A percentile compares a stretch with the other conserved stretches of the same genome.
Evolutionary conservation across 2,329 filamentous ascomycete species (phyloP).

Genomic region (Chrysosphaeria jannelii): DNA sequence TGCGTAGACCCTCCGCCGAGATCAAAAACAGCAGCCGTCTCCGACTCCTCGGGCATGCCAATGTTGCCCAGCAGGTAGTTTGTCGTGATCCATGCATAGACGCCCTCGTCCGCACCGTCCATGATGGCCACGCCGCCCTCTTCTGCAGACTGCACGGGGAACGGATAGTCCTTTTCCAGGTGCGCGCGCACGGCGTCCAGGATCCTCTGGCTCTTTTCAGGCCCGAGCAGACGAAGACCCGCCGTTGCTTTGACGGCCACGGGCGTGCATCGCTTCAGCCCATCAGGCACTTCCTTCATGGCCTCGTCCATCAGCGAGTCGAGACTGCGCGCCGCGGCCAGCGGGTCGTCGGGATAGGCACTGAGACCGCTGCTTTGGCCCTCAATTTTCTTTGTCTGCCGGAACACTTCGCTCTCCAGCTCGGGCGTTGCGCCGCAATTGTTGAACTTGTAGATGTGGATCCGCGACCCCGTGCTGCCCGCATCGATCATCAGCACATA

Average conservation of each 20-base stretch:
- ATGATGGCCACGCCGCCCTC: slow-evolving; percentile 83
- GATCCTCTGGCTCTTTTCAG: slow-evolving; percentile 55
- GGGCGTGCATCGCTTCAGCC: slow-evolving; percentile 72
- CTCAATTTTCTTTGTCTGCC: slow-evolving; percentile 67
- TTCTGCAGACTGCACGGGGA: slow-evolving; percentile 67
- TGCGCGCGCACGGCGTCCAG: slow-evolving; percentile 57
- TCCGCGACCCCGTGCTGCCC: slow-evolving; percentile 86
- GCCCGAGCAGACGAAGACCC: slow-evolving; percentile 62
- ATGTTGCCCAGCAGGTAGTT: slow-evolving; percentile 98
- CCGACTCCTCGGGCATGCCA: slow-evolving; percentile 63
- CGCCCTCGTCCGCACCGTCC: slow-evolving; percentile 89
- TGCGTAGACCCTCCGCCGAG: slow-evolving; percentile 91
- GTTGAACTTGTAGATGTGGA: slow-evolving; percentile 98
- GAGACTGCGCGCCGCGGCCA: slow-evolving; percentile 67
- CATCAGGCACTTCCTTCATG: slow-evolving; percentile 55
- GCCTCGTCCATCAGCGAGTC: slow-evolving; percentile 71
- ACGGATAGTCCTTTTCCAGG: slow-evolving; percentile 72
- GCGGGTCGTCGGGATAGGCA: slow-evolving; percentile 59
- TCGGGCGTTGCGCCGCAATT: slow-evolving; percentile 92
- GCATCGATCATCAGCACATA: slow-evolving; percentile 98
- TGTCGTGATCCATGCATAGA: slow-evolving; percentile 96
- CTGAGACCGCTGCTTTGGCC: slow-evolving; percentile 39
- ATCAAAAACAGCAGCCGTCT: slow-evolving; percentile 85
- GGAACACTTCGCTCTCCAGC: slow-evolving; percentile 73
- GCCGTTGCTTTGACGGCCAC: slow-evolving; percentile 96